A percentile compares a stretch with the other conserved stretches of the same genome.
Conservation (phyloP, 2,329 filamentous ascomycete genomes). For the Alternaria atra region DNA sequence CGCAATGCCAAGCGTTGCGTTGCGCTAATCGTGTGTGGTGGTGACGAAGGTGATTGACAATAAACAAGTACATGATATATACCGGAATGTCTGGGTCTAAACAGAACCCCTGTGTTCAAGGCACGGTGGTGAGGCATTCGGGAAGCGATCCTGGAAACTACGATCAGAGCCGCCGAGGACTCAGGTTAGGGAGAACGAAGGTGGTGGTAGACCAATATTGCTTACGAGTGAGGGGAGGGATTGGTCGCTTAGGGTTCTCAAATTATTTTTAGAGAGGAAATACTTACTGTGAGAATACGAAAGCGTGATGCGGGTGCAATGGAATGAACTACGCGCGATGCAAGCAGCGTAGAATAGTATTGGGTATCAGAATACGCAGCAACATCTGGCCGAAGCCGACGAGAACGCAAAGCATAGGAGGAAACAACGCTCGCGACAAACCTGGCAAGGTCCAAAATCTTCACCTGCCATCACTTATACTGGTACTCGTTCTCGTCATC, state of each 20-base stretch:
- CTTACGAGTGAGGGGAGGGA: background rate
- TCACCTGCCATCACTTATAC: background rate
- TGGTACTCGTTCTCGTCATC: slow-evolving; percentile 28
- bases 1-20: too few relatives aligned
- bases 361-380: background rate
- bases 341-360: background rate
- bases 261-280: background rate
- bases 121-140: background rate
- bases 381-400: background rate
- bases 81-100: background rate
- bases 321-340: background rate
- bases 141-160: background rate
- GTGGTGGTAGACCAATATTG: background rate
- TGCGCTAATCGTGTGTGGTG: too few relatives aligned
- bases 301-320: background rate
- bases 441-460: too few relatives aligned
- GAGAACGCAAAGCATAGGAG: background rate
- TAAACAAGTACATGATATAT: background rate
- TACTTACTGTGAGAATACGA: too few relatives aligned
- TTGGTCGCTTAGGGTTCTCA: background rate
- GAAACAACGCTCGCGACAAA: background rate
- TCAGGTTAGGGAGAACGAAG: background rate
- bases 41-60: background rate
- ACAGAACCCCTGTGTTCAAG: background rate
- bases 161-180: background rate